Percentiles rank a stretch among this genome's conserved stretches.
Conservation (phyloP, 2,329 filamentous ascomycete genomes). For the Fusarium begoniae region DNA sequence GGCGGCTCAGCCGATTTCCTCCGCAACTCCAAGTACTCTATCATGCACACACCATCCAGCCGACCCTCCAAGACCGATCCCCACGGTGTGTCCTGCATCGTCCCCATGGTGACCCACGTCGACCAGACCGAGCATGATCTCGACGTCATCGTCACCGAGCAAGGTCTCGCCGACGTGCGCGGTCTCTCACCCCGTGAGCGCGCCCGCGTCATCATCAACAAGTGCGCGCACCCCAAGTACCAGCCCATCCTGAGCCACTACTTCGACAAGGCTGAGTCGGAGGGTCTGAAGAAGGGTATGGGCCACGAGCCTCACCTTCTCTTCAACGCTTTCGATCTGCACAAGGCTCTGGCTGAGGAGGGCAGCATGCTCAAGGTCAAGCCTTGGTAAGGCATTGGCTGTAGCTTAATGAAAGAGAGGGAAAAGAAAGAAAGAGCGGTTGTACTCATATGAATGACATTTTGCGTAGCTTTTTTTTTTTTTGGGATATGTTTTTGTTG, state of each 20-base stretch:
- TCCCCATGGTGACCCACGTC: constrained; percentile 93
- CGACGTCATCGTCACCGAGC: constrained; percentile 82
- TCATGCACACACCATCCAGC: constrained; percentile 91
- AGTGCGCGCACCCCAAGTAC: constrained; percentile 88
- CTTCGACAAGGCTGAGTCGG: constrained; percentile 85
- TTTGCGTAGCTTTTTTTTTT: constrained; percentile 18
- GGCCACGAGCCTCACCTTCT: constrained; percentile 90
- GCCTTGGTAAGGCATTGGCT: constrained; percentile 60
- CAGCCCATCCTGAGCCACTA: constrained; percentile 83
- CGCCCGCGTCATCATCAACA: constrained; percentile 84
- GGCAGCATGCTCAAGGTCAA: constrained; percentile 86
- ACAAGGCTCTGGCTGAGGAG: constrained; percentile 81
- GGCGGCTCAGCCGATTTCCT: constrained; percentile 86
- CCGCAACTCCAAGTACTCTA: constrained; percentile 81
- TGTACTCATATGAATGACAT: constrained; percentile 23
- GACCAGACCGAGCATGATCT: constrained; percentile 95
- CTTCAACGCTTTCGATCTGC: constrained; percentile 89
- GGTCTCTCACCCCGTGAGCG: constrained; percentile 82
- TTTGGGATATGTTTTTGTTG: constrained; percentile 7
- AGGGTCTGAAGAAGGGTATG: constrained; percentile 87
- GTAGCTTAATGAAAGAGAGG: neutral
- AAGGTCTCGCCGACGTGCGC: constrained; percentile 84
- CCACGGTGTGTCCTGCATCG: constrained; percentile 83
- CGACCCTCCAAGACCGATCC: constrained; percentile 85
- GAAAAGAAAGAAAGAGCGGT: neutral